Base-by-base conservation (phyloP, 352 stramenopile genomes). In the Globisporangium viniferum region DNA sequence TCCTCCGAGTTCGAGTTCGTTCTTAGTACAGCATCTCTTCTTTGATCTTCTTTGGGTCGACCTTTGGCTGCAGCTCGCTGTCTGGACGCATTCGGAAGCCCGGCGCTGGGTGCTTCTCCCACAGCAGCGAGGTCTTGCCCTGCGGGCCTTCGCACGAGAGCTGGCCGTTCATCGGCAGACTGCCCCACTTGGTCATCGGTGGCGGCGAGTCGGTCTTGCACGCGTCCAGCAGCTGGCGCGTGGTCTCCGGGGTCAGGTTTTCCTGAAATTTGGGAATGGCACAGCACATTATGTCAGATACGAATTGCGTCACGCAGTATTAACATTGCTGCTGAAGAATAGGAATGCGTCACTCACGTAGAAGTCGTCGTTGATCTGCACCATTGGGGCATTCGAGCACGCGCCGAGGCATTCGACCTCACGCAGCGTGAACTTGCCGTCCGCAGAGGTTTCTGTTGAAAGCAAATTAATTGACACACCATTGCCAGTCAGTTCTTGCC, bases 281-380 rank as follows among this genome's bases (percentile, higher is more conserved):
- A 66, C 53, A 71, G 3, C 44, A 39, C 29, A 51, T 24, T 24
- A 70, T 62, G 27, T 57, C 20, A 44, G 56, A 12, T 27, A 20
- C 9, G 6, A 22, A 51, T 51, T 51, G 44, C 44, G 18, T 22
- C 44, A 51, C 18, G 2, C 10, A 46, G 12, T 14, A 12, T 39
- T 8, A 39, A 12, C 8, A 15, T 5, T 46, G 39, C 5, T 46
- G 39, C 6, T 5, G 12, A 14, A 44, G 9, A 15, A 15, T 4
- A 4, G 36, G 27, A 59, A 39, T 24, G 27, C 24, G 49, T 66
- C 36, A 80, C 71, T 66, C 64, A 84, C 76, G 73, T 96, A 93
- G 67, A 98, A 99, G 84, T 99, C 97, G 83, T 99, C 97, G 81
- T 99, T 99, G 73, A 99, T 96, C 89, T 99, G 97, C 57, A 99